Conservation (phyloP, 1,284 basidiomycete species). For the Retiboletus fuscus region DNA sequence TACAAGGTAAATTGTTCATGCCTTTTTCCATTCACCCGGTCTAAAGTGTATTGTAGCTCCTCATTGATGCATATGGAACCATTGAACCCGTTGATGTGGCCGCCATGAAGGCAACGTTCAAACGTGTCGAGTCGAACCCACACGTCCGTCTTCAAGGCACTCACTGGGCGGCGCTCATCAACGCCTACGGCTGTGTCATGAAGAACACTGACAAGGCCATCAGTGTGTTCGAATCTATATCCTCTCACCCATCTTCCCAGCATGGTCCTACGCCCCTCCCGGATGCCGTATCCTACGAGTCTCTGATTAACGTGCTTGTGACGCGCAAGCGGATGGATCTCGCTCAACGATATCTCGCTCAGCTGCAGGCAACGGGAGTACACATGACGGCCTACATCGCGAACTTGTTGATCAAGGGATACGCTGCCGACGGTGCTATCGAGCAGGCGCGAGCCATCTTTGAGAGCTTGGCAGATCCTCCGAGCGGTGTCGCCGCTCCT, state of each 20-base stretch:
- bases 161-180: conserved; percentile 94
- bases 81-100: conserved; percentile 86
- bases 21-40: conserved; percentile 6
- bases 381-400: conserved; percentile 97
- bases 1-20: conserved; percentile 77
- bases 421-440: conserved; percentile 80
- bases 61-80: conserved; percentile 91
- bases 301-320: conserved; percentile 89
- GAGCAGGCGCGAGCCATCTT: conserved; percentile 83
- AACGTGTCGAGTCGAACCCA: conserved; percentile 64
- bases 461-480: conserved; percentile 88
- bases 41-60: conserved; percentile 63
- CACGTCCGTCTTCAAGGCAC: conserved; percentile 78
- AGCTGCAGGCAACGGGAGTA: conserved; percentile 74
- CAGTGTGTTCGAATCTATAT: conserved; percentile 83
- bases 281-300: conserved; percentile 93
- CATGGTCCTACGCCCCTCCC: conserved; percentile 55
- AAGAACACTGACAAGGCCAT: conserved; percentile 86
- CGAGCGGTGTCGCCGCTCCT: conserved; percentile 87
- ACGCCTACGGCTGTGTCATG: conserved; percentile 86
- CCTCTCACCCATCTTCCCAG: conserved; percentile 59
- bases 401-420: conserved; percentile 92
- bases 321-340: conserved; percentile 85
- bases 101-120: conserved; percentile 82
- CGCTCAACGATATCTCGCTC: conserved; percentile 74